Base-by-base conservation (phyloP, 2,329 filamentous ascomycete genomes). In the Hymenoscyphus albidus region DNA sequence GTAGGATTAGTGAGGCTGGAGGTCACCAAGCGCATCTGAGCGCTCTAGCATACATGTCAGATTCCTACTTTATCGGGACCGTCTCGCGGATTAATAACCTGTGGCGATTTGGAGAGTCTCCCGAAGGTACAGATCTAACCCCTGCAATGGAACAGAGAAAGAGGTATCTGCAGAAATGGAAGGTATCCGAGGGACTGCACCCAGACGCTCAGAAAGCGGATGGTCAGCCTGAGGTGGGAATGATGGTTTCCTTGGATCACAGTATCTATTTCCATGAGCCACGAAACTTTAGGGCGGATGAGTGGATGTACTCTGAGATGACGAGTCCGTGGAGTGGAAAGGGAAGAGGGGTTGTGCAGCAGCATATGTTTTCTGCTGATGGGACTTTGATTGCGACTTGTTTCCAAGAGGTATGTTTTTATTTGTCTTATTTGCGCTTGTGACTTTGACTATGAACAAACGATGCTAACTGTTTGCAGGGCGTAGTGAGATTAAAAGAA, bases 61-160 rank as follows among this genome's bases (percentile, higher is more conserved):
- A 98, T 78, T 90, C 85, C 74, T 95, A 91, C 79, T 98, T 99
- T 78, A 93, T 98, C 76, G 93, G 91, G 48, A 97, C 93, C 1
- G 86, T 97, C 7, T 82, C 88, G 35, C 86, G 92, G 22, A 88
- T 93, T 62, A 93, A 97, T 77, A 84, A 86, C 64, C 82, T 97
- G 42, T 93, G 90, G 84, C 83, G 91, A 14, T 92, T 91, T 75
- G 85, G 84, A 0, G 65, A 67, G 22, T 35, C 51, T 3, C 63
- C 31, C 16, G 58, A 40, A 1, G 31, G 64, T 22, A 44, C 31
- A 3, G 58, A 14, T n/a, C 22, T 31, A 5, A 62, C 51, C 7
- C 56, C 62, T 3, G 65, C 65, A 38, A 67, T 65, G 61, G 56
- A 18, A 10, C 81, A 85, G 42, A 80, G 87, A n/a, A 80, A 83